Evolutionary conservation across 306 rosid genomes (phyloP).

Genomic region (Medicago arabica): DNA sequence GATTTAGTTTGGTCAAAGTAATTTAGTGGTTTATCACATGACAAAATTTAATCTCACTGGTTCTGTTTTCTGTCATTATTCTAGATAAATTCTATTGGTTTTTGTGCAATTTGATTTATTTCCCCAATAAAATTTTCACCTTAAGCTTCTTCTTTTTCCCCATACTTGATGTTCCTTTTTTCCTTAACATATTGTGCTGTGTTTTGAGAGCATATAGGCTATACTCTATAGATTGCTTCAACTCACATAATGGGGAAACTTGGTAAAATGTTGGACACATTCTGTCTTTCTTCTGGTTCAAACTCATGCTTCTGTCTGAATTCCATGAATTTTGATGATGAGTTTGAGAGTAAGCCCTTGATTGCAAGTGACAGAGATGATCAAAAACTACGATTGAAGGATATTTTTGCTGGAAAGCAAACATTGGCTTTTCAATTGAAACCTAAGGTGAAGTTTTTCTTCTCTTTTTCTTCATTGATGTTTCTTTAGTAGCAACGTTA

Average conservation of each 20-base stretch:
- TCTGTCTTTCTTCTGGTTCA: slow-evolving; percentile 65
- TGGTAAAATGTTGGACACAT: slow-evolving; percentile 61
- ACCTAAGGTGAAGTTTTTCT: slow-evolving; percentile 70
- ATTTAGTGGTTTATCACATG: slow-evolving; percentile 51
- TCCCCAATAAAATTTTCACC: slow-evolving; percentile 51
- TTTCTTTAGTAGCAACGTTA: slow-evolving; percentile 7
- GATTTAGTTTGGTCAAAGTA: slow-evolving; percentile 30
- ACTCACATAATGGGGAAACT: slow-evolving; percentile 70
- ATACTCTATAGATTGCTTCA: background rate
- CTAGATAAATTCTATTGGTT: slow-evolving; percentile 46
- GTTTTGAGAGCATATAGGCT: slow-evolving; percentile 16
- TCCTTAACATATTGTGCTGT: background rate
- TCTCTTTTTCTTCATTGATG: slow-evolving; percentile 15
- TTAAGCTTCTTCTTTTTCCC: slow-evolving; percentile 38
- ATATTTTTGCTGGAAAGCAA: slow-evolving; percentile 72
- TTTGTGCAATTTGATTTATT: slow-evolving; percentile 48
- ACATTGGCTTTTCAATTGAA: slow-evolving; percentile 87
- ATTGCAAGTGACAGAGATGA: slow-evolving; percentile 47
- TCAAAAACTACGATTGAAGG: slow-evolving; percentile 63
- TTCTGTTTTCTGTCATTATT: slow-evolving; percentile 39
- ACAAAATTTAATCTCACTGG: slow-evolving; percentile 44
- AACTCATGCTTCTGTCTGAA: slow-evolving; percentile 76
- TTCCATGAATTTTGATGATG: slow-evolving; percentile 61
- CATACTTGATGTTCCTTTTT: background rate
- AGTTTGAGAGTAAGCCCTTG: slow-evolving; percentile 65